phyloP scores from a whole-genome alignment of 2,329 filamentous ascomycete species.

The Ceratocystis variospora region DNA sequence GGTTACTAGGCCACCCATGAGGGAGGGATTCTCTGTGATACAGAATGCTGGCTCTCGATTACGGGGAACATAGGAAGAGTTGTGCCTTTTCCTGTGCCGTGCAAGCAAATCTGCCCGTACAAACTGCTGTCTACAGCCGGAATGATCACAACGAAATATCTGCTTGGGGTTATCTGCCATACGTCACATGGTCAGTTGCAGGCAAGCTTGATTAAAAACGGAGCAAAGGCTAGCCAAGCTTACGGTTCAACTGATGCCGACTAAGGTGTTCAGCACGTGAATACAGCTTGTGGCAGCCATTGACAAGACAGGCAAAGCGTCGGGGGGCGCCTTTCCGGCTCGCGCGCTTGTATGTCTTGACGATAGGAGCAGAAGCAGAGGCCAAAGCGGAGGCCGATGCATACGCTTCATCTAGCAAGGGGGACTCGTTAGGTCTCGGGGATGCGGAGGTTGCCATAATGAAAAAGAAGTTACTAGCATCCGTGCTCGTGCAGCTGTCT shows the following conservation, averaged over 20 bases:
- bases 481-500: not conserved
- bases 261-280: conserved; percentile 70
- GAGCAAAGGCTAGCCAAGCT: conserved; percentile 12
- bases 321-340: conserved; percentile 38
- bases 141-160: conserved; percentile 63
- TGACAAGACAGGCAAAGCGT: conserved; percentile 50
- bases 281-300: conserved; percentile 65
- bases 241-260: conserved; percentile 70
- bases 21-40: not conserved
- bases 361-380: not conserved
- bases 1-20: too few relatives aligned
- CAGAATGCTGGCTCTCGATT: conserved; percentile 32
- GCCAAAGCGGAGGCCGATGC: not conserved
- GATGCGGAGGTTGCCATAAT: not conserved
- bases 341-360: conserved; percentile 34
- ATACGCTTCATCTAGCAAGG: not conserved
- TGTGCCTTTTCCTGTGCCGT: conserved; percentile 53
- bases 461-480: not conserved
- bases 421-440: not conserved
- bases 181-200: conserved; percentile 7
- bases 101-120: conserved; percentile 65
- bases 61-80: conserved; percentile 37
- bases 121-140: conserved; percentile 61
- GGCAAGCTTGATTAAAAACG: conserved; percentile 15
- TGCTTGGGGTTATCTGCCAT: conserved; percentile 55